phyloP scores from a whole-genome alignment of 2,329 filamentous ascomycete species.

The Fusarium falciforme region DNA sequence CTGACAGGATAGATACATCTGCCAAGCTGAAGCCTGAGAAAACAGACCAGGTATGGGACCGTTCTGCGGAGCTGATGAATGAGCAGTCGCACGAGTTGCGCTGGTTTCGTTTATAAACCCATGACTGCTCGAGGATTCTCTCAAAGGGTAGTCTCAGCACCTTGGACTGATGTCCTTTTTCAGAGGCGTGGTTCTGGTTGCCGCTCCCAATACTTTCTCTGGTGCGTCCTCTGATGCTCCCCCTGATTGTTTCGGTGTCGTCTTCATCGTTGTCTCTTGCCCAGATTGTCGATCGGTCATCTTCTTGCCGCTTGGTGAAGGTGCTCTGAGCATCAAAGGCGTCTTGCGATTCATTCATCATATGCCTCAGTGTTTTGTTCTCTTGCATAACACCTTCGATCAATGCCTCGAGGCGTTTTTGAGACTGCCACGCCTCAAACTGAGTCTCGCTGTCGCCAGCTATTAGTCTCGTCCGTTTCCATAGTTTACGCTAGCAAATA shows the following conservation, averaged over 20 bases:
- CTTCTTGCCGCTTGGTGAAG: neutral
- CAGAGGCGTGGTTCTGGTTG: neutral
- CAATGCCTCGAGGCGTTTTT: neutral
- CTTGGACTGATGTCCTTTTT: neutral
- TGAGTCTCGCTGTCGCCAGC: neutral
- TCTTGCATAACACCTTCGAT: neutral
- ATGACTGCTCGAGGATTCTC: neutral
- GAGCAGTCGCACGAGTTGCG: neutral
- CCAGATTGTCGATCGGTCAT: neutral
- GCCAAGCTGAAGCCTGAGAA: conserved; percentile 2
- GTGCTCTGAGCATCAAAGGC: neutral
- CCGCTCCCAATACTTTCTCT: neutral
- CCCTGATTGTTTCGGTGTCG: neutral
- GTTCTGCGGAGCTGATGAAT: neutral
- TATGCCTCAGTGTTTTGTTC: neutral
- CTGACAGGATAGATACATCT: neutral
- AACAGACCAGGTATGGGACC: neutral
- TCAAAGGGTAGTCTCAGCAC: neutral
- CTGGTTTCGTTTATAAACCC: neutral
- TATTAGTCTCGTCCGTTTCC: neutral
- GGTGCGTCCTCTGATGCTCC: neutral
- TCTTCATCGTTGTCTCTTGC: neutral
- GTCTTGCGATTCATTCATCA: neutral
- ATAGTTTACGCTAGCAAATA: neutral
- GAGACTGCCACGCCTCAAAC: neutral